Percentiles rank a stretch among this genome's conserved stretches.
These are phyloP conservation scores for Pichia sp. DNA, from an alignment of 1,139 yeast species.

Conservation along the genomic window DNA sequence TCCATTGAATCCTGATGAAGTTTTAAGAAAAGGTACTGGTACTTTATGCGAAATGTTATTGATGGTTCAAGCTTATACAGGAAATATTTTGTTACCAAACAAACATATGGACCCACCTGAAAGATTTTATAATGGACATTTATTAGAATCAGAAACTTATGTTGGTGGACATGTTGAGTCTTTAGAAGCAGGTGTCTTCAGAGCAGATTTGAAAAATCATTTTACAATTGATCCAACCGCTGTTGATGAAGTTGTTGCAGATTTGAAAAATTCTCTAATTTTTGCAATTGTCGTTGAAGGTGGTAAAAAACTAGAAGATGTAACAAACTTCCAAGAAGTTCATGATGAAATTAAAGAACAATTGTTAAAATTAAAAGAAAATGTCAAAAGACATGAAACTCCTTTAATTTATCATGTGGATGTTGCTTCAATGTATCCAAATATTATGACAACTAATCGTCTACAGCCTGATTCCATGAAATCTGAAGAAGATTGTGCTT, in stretches of 20 bases:
- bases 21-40: constrained; percentile 94
- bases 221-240: constrained; percentile 79
- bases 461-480: constrained; percentile 98
- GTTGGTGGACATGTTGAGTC: constrained; percentile 99
- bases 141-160: constrained; percentile 91
- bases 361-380: constrained; percentile 51
- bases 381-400: constrained; percentile 62
- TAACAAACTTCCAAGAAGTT: constrained; percentile 73
- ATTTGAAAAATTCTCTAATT: constrained; percentile 68
- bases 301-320: constrained; percentile 62
- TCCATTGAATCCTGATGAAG: constrained; percentile 96
- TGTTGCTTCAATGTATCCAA: constrained; percentile 99
- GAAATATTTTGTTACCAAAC: constrained; percentile 76
- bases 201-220: constrained; percentile 75
- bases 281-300: constrained; percentile 86
- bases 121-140: constrained; percentile 88
- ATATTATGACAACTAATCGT: constrained; percentile 96
- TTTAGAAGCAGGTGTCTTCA: constrained; percentile 93
- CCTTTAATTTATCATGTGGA: constrained; percentile 96
- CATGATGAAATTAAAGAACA: constrained; percentile 49
- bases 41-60: constrained; percentile 96
- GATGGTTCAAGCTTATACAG: constrained; percentile 91
- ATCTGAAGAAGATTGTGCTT: constrained; percentile 90
- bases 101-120: constrained; percentile 91
- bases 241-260: constrained; percentile 69